A percentile compares a stretch with the other conserved stretches of the same genome.
phyloP scores from a whole-genome alignment of 768 basidiomycete genomes.

The Trametopsis cervina region DNA sequence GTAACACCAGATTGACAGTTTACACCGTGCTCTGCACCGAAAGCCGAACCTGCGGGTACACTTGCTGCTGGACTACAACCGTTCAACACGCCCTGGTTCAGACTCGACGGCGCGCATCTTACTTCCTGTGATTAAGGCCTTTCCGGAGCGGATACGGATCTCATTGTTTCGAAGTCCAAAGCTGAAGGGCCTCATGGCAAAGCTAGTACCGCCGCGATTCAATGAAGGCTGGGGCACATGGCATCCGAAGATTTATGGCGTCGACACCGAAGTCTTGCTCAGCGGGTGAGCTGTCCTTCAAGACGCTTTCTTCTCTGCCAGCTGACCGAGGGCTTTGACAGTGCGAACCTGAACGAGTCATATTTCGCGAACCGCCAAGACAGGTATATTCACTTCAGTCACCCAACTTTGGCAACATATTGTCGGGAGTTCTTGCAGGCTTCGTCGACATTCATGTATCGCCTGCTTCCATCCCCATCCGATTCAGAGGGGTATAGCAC shows the following conservation, averaged over 20 bases:
- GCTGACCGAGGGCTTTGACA: conserved; percentile 25
- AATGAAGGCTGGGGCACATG: conserved; percentile 98
- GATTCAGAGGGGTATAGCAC: conserved; percentile 39
- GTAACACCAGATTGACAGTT: conserved; percentile 53
- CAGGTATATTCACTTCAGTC: conserved; percentile 77
- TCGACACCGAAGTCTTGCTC: conserved; percentile 87
- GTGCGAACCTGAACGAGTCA: conserved; percentile 87
- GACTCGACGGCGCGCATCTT: conserved; percentile 63
- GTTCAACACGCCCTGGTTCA: conserved; percentile 68
- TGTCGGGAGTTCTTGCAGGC: conserved; percentile 71
- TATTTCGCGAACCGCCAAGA: conserved; percentile 97
- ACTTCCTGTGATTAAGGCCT: conserved; percentile 64
- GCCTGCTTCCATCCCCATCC: conserved; percentile 29
- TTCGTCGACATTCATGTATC: conserved; percentile 69
- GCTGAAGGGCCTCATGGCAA: conserved; percentile 65
- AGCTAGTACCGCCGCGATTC: conserved; percentile 81
- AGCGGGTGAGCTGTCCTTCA: conserved; percentile 77
- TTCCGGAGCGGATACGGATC: conserved; percentile 66
- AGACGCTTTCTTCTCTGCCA: conserved; percentile 18
- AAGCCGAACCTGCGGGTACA: conserved; percentile 61
- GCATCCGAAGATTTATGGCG: conserved; percentile 96
- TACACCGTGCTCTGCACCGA: conserved; percentile 50
- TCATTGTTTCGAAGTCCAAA: conserved; percentile 86
- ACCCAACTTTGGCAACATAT: conserved; percentile 68
- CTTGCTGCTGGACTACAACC: conserved; percentile 75